Evolutionary conservation across 2,329 filamentous ascomycete genomes (phyloP).

Genomic region (Phyllachora maydis): DNA sequence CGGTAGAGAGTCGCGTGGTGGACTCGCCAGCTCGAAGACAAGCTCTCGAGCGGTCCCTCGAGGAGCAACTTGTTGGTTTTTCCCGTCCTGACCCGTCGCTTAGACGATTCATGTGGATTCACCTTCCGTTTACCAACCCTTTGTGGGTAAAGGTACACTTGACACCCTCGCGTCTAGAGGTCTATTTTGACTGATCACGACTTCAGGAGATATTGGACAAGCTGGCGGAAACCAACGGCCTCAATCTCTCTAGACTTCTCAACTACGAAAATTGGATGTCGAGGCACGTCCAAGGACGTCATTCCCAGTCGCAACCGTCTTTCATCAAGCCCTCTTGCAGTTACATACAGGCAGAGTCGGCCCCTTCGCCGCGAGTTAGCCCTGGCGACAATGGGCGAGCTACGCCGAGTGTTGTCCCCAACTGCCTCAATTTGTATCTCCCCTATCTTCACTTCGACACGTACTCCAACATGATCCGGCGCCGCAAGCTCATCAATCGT

Average conservation of each 20-base stretch:
- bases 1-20: no score
- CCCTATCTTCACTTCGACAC: slow-evolving; percentile 46
- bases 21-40: no score
- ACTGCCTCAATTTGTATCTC: slow-evolving; percentile 27
- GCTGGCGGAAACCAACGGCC: slow-evolving; percentile 19
- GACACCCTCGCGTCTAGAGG: no score
- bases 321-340: slow-evolving; percentile 17
- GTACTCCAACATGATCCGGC: slow-evolving; percentile 32
- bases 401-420: slow-evolving; percentile 3
- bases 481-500: slow-evolving; percentile 30
- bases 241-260: slow-evolving; percentile 15
- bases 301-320: slow-evolving; percentile 16
- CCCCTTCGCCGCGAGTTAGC: slow-evolving; percentile 6
- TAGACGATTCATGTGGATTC: slow-evolving; percentile 35
- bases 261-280: slow-evolving; percentile 19
- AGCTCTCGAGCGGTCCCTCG: no score
- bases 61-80: no score
- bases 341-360: slow-evolving; percentile 12
- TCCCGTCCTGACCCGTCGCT: slow-evolving; percentile 15
- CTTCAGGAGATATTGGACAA: slow-evolving; percentile 14
- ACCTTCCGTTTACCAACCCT: slow-evolving; percentile 34
- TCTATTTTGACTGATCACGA: no score
- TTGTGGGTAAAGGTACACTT: slow-evolving; percentile 31
- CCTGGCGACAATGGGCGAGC: slow-evolving; percentile 3
- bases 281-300: slow-evolving; percentile 17